A percentile compares a stretch with the other conserved stretches of the same genome.
Evolutionary conservation across 176 grass and related monocot genomes (phyloP).

Genomic region (Paspalum notatum): DNA sequence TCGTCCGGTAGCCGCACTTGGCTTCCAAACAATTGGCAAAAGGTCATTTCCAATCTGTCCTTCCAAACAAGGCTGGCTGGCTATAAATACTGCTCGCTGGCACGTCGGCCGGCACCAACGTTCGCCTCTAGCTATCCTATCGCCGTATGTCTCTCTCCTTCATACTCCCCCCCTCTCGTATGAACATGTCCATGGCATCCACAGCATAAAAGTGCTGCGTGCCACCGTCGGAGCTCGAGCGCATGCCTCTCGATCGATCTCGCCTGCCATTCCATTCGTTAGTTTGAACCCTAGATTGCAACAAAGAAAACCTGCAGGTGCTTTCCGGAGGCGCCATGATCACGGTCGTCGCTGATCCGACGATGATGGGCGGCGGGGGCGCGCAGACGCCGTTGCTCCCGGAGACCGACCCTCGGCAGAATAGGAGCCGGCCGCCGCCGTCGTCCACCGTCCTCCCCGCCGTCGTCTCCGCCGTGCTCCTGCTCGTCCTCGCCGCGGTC

Average conservation of each 20-base stretch:
- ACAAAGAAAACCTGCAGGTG: too few species aligned
- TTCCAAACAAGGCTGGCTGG: neutral
- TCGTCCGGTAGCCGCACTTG: conserved; percentile 21
- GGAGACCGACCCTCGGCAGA: conserved; percentile 35
- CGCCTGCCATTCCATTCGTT: neutral
- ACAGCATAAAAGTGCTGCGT: neutral
- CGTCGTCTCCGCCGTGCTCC: conserved; percentile 26
- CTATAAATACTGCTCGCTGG: conserved; percentile 52
- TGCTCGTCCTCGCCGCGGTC: conserved; percentile 38
- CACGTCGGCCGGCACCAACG: neutral
- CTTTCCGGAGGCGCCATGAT: neutral
- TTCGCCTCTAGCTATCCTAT: neutral
- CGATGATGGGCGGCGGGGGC: conserved; percentile 36
- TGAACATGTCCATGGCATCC: neutral
- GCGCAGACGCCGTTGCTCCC: conserved; percentile 46
- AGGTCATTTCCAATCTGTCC: neutral
- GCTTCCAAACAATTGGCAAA: conserved; percentile 29
- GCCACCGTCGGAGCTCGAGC: neutral
- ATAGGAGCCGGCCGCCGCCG: neutral
- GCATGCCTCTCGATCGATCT: neutral
- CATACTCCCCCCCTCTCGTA: neutral
- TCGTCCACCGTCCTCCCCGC: conserved; percentile 37
- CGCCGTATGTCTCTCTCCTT: neutral
- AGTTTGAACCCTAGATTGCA: neutral
- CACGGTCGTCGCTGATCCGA: neutral